phyloP scores from a whole-genome alignment of 768 basidiomycete species.

The Amyloporia xantha region DNA sequence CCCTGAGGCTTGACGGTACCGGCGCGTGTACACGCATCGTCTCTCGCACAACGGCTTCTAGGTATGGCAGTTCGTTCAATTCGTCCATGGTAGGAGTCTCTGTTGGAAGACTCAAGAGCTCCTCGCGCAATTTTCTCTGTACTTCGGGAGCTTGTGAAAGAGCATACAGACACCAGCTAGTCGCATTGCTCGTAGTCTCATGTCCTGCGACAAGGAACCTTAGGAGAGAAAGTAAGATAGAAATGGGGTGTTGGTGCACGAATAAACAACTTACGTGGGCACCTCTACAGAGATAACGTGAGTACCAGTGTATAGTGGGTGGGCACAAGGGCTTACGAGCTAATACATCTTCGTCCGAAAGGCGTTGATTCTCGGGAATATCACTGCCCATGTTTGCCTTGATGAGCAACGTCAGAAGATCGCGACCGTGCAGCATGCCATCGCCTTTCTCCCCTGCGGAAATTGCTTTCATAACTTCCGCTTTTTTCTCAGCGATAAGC shows the following conservation, averaged over 20 bases:
- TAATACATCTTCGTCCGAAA: no score
- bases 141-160: constrained; percentile 29
- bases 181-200: constrained; percentile 32
- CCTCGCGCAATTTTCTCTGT: constrained; percentile 31
- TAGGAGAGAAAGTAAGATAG: neutral
- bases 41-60: constrained; percentile 57
- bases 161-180: constrained; percentile 30
- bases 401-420: constrained; percentile 53
- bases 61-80: constrained; percentile 51
- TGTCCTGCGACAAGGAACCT: constrained; percentile 28
- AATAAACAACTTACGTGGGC: constrained; percentile 10
- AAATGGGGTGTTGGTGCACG: no score
- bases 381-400: constrained; percentile 60
- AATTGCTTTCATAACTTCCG: no score
- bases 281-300: constrained; percentile 10
- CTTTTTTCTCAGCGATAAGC: no score
- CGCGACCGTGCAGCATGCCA: constrained; percentile 35
- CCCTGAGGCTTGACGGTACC: constrained; percentile 42
- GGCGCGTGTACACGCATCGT: constrained; percentile 50
- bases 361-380: constrained; percentile 42
- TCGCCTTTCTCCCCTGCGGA: no score
- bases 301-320: constrained; percentile 14
- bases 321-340: constrained; percentile 51
- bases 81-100: constrained; percentile 55
- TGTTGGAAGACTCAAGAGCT: constrained; percentile 34